phyloP scores from a whole-genome alignment of 352 stramenopile genomes.

The Hyaloperonospora arabidopsidis region DNA sequence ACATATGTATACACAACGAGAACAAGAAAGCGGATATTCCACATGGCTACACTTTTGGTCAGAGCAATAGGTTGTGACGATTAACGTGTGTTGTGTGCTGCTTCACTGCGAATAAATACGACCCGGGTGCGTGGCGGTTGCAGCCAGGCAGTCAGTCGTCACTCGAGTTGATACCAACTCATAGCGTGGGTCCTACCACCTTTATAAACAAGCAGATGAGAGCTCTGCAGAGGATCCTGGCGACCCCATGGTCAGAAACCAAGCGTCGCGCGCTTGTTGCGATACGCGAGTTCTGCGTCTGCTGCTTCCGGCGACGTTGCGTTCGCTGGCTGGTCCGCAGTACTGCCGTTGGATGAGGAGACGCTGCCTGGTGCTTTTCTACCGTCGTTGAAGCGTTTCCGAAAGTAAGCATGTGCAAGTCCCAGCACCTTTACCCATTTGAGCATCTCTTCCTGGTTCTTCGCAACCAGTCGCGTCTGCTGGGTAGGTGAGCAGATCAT shows the following conservation, averaged over 20 bases:
- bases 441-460: conserved; percentile 64
- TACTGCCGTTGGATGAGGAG: conserved; percentile 22
- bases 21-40: too few species aligned
- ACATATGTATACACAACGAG: too few species aligned
- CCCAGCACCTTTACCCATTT: conserved; percentile 59
- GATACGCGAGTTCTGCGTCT: conserved; percentile 32
- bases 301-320: conserved; percentile 19
- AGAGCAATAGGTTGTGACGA: too few species aligned
- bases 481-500: conserved; percentile 68
- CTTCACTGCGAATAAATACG: conserved; percentile 29
- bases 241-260: conserved; percentile 39
- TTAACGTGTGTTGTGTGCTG: too few species aligned
- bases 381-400: conserved; percentile 34
- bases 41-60: too few species aligned
- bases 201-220: conserved; percentile 25
- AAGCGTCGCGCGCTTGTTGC: conserved; percentile 50
- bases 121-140: not conserved
- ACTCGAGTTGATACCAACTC: conserved; percentile 4
- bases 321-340: conserved; percentile 20
- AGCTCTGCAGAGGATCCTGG: conserved; percentile 8
- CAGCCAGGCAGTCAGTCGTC: not conserved
- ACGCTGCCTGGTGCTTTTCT: conserved; percentile 11
- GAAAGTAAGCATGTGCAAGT: conserved; percentile 43
- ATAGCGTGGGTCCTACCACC: too few species aligned
- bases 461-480: conserved; percentile 66